Conservation (phyloP, 805 yeast species). For the Monosporozyma servazzii region DNA sequence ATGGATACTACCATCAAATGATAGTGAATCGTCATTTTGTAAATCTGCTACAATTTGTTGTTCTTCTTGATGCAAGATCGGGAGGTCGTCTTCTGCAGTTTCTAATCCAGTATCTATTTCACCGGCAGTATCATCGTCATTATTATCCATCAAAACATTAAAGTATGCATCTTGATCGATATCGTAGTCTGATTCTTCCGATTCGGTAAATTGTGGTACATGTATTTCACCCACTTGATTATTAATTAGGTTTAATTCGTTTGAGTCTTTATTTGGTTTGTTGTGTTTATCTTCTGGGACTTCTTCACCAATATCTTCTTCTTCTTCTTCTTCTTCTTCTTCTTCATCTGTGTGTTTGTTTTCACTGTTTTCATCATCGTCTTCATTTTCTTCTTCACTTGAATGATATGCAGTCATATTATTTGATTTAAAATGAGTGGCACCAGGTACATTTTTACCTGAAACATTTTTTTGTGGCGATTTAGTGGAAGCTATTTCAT, state of each 20-base stretch:
- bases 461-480: neutral
- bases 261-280: neutral
- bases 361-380: neutral
- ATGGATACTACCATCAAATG: conserved; percentile 29
- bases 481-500: neutral
- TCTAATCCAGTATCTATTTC: conserved; percentile 26
- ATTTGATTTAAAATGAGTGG: neutral
- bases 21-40: conserved; percentile 25
- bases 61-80: conserved; percentile 27
- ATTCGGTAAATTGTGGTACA: conserved; percentile 14
- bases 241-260: neutral
- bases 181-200: conserved; percentile 30
- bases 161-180: conserved; percentile 27
- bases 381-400: neutral
- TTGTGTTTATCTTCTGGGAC: conserved; percentile 14
- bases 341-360: conserved; percentile 2
- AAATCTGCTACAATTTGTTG: conserved; percentile 24
- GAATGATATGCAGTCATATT: neutral
- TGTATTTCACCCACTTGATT: neutral
- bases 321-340: neutral
- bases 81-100: conserved; percentile 28
- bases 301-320: conserved; percentile 52
- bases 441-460: neutral
- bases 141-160: conserved; percentile 21
- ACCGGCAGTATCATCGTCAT: conserved; percentile 22